phyloP scores from a whole-genome alignment of 805 yeast species.

The Hanseniaspora singularis region DNA sequence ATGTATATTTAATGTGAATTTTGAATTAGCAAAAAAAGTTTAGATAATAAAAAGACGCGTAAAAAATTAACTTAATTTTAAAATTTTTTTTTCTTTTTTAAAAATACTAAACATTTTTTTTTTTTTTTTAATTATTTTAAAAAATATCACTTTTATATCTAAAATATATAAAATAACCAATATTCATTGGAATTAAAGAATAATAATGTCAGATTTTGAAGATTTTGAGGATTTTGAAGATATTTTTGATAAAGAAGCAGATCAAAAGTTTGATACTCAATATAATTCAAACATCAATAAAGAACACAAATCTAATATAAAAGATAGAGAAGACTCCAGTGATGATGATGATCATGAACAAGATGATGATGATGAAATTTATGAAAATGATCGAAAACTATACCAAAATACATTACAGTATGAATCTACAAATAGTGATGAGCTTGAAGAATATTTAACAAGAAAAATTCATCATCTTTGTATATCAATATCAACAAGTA shows the following conservation, averaged over 20 bases:
- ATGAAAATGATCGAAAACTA: background rate
- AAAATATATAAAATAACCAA: too few relatives aligned
- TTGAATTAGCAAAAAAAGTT: too few relatives aligned
- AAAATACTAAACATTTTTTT: too few relatives aligned
- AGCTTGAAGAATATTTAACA: constrained; percentile 10
- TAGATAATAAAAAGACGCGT: too few relatives aligned
- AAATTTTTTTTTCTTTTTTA: too few relatives aligned
- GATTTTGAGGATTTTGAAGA: constrained; percentile 14
- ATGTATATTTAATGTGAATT: background rate
- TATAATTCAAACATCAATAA: background rate
- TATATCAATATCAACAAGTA: background rate
- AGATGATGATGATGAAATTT: background rate
- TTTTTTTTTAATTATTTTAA: background rate
- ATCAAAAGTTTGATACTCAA: background rate
- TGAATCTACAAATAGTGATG: background rate
- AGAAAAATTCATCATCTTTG: constrained; percentile 14
- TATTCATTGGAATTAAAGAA: too few relatives aligned
- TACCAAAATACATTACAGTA: background rate
- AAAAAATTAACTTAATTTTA: too few relatives aligned
- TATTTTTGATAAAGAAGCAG: constrained; percentile 15
- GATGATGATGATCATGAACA: background rate
- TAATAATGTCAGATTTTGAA: constrained; percentile 13
- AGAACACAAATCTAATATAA: background rate
- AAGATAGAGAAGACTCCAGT: background rate
- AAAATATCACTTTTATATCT: too few relatives aligned